phyloP scores from a whole-genome alignment of 2,329 filamentous ascomycete genomes.

The Fusarium foetens region DNA sequence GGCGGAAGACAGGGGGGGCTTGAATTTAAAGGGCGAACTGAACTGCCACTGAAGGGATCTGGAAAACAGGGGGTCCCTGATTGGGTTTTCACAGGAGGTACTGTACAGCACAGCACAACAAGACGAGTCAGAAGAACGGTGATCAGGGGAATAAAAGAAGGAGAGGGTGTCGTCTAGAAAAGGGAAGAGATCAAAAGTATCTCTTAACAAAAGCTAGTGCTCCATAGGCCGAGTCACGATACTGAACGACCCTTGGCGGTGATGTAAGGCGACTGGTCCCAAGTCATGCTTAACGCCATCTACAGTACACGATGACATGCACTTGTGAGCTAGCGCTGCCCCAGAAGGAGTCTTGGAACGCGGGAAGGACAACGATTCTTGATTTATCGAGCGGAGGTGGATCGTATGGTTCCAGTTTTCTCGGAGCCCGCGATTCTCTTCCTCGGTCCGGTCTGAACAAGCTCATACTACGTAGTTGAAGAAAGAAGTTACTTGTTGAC shows the following conservation, averaged over 20 bases:
- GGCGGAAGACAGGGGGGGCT: constrained; percentile 27
- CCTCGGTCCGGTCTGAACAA: not conserved
- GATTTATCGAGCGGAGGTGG: constrained; percentile 20
- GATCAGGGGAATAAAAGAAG: constrained; percentile 27
- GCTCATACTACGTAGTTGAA: not conserved
- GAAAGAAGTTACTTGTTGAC: not conserved
- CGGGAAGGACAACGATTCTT: constrained; percentile 35
- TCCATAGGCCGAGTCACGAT: not conserved
- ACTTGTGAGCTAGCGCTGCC: constrained; percentile 21
- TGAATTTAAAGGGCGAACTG: constrained; percentile 21
- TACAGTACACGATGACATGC: constrained; percentile 15
- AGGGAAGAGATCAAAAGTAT: not conserved
- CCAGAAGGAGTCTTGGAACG: constrained; percentile 35
- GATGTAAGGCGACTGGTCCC: constrained; percentile 23
- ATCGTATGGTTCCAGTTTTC: constrained; percentile 24
- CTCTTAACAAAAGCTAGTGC: constrained; percentile 4
- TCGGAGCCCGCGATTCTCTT: constrained; percentile 30
- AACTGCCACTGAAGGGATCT: constrained; percentile 20
- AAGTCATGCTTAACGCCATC: constrained; percentile 34
- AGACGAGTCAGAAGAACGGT: constrained; percentile 29
- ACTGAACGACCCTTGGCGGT: constrained; percentile 6
- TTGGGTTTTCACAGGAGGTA: not conserved
- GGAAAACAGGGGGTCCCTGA: constrained; percentile 13
- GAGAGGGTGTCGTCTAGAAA: constrained; percentile 11
- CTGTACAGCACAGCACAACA: not conserved